A percentile compares a stretch with the other conserved stretches of the same genome.
Evolutionary conservation across 371 early-diverging fungal species (phyloP).

Genomic region (Smittium culicis): DNA sequence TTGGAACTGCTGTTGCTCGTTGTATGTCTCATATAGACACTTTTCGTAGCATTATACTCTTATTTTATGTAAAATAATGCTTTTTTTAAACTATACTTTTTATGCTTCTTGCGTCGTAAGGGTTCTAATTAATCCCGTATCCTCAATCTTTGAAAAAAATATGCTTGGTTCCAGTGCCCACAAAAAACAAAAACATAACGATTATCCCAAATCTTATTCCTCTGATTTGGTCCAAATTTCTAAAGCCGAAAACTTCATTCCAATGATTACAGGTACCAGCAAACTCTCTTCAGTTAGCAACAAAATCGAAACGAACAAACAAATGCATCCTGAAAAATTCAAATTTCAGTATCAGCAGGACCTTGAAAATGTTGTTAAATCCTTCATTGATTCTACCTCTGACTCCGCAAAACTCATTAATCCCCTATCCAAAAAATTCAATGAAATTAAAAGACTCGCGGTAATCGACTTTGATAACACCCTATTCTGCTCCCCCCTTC

Average conservation of each 20-base stretch:
- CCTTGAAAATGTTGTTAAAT: background rate
- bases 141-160: background rate
- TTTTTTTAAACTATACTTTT: conserved; percentile 1
- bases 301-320: too few relatives aligned
- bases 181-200: background rate
- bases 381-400: background rate
- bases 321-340: background rate
- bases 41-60: background rate
- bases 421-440: background rate
- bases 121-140: background rate
- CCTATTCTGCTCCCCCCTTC: conserved; percentile 64
- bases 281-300: too few relatives aligned
- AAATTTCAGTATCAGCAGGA: background rate
- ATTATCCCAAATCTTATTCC: background rate
- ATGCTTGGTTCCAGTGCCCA: background rate
- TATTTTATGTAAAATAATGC: background rate
- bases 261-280: too few relatives aligned
- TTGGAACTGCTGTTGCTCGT: too few relatives aligned
- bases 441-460: conserved; percentile 22
- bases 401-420: background rate
- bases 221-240: too few relatives aligned
- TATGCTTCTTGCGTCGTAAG: background rate
- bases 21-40: too few relatives aligned
- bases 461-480: conserved; percentile 85
- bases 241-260: too few relatives aligned